Percentiles rank a stretch among this genome's conserved stretches.
Conservation (phyloP, 2,329 filamentous ascomycete genomes). For the Apiospora aurea region DNA sequence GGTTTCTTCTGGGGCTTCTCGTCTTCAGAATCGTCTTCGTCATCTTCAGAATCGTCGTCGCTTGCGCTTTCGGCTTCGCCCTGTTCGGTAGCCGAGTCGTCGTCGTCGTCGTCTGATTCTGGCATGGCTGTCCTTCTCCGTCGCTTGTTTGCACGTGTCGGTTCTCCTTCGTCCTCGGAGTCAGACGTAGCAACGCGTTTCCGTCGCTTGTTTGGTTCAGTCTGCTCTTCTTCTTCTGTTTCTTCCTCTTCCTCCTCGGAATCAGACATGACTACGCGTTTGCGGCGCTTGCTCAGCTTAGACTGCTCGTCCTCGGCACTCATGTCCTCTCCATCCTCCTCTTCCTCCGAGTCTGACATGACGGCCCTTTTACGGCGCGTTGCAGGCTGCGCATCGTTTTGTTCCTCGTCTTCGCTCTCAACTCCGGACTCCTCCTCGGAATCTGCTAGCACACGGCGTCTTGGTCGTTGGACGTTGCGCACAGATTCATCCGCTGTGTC, state of each 20-base stretch:
- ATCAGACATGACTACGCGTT: slow-evolving; percentile 9
- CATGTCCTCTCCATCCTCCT: neutral
- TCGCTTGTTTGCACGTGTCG: slow-evolving; percentile 3
- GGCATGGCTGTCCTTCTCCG: slow-evolving; percentile 4
- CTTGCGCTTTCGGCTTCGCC: neutral
- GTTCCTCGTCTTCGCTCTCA: neutral
- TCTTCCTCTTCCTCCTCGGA: neutral
- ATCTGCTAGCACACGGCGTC: slow-evolving; percentile 6
- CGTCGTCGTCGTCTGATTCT: slow-evolving; percentile 15
- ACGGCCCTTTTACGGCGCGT: slow-evolving; percentile 15
- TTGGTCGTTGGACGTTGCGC: neutral
- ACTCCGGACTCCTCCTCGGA: slow-evolving; percentile 15
- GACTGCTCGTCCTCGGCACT: neutral
- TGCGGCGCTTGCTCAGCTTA: slow-evolving; percentile 6
- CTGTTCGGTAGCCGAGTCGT: slow-evolving; percentile 21
- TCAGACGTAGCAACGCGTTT: neutral
- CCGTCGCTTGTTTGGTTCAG: neutral
- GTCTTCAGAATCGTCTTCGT: slow-evolving; percentile 12
- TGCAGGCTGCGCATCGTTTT: neutral
- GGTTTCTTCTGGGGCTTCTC: slow-evolving; percentile 3
- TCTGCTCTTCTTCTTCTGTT: neutral
- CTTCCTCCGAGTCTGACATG: slow-evolving; percentile 19
- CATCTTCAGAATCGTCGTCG: neutral
- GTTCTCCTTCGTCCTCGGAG: neutral
- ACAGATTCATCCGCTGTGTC: neutral